Conservation (phyloP, 306 rosid genomes). For the Fragaria ananassa region DNA sequence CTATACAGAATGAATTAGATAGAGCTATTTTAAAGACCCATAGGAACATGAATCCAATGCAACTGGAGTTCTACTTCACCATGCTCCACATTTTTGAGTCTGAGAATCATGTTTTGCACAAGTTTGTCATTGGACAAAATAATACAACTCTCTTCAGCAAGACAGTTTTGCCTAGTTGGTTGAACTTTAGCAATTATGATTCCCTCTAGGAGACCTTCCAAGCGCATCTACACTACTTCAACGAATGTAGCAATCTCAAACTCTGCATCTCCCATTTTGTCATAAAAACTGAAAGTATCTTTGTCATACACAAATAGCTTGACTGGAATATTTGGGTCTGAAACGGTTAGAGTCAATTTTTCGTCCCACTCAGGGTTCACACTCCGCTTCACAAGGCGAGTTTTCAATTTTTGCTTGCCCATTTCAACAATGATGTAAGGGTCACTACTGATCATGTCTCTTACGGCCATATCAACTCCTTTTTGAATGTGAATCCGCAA, state of each 20-base stretch:
- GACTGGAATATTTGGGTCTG: conserved; percentile 56
- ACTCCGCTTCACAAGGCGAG: conserved; percentile 55
- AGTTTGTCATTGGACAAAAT: neutral
- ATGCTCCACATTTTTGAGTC: no score
- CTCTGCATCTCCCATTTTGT: no score
- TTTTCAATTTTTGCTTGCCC: conserved; percentile 84
- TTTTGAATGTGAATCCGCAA: conserved; percentile 57
- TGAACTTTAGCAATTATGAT: conserved; percentile 47
- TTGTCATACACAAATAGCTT: conserved; percentile 25
- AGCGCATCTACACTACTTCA: conserved; percentile 41
- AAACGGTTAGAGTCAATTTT: conserved; percentile 60
- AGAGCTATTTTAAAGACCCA: conserved; percentile 26
- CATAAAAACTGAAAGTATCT: no score
- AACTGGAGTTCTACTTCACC: no score
- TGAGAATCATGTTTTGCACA: no score
- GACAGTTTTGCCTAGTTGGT: conserved; percentile 58
- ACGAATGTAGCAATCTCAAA: conserved; percentile 24
- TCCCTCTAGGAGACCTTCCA: conserved; percentile 40
- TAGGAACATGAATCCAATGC: neutral
- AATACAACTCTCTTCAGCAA: conserved; percentile 70
- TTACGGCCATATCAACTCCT: conserved; percentile 81
- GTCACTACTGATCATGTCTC: conserved; percentile 74
- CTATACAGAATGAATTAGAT: neutral
- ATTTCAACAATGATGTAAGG: conserved; percentile 77
- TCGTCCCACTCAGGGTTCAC: conserved; percentile 89